Percentiles rank a stretch among this genome's conserved stretches.
phyloP scores from a whole-genome alignment of 78 protist genomes.

The Monocercomonoides exilis region DNA sequence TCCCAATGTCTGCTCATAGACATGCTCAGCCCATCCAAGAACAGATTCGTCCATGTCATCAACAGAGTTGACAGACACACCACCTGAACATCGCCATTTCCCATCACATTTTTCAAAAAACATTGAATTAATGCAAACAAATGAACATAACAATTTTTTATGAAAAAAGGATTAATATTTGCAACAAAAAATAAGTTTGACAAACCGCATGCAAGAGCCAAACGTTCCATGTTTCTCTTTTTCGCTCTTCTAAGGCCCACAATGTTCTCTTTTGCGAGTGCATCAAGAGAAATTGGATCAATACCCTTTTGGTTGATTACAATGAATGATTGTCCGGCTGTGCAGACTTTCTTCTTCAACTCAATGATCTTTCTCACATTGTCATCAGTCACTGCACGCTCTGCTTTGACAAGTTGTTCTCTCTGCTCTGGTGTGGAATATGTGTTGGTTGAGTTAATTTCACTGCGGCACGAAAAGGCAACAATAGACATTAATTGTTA shows the following conservation, averaged over 20 bases:
- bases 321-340: slow-evolving; percentile 54
- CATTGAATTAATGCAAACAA: neutral
- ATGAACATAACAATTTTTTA: neutral
- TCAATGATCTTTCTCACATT: slow-evolving; percentile 70
- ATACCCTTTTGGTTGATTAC: slow-evolving; percentile 98
- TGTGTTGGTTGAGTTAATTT: slow-evolving; percentile 78
- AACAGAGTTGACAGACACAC: slow-evolving; percentile 73
- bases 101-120: neutral
- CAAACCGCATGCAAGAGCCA: slow-evolving; percentile 92
- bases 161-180: neutral
- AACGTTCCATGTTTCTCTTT: slow-evolving; percentile 92
- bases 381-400: slow-evolving; percentile 84
- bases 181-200: slow-evolving; percentile 74
- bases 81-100: too few relatives aligned
- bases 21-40: slow-evolving; percentile 88
- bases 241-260: slow-evolving; percentile 94
- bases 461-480: slow-evolving; percentile 58
- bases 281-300: slow-evolving; percentile 92
- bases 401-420: slow-evolving; percentile 81
- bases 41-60: slow-evolving; percentile 68
- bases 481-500: neutral
- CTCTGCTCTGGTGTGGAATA: slow-evolving; percentile 76
- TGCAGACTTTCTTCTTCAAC: slow-evolving; percentile 81
- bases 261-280: slow-evolving; percentile 89
- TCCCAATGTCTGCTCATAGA: slow-evolving; percentile 82